A percentile compares a stretch with the other conserved stretches of the same genome.
Evolutionary conservation across 2,329 filamentous ascomycete species (phyloP).

Genomic region (Monosporascus sp.): DNA sequence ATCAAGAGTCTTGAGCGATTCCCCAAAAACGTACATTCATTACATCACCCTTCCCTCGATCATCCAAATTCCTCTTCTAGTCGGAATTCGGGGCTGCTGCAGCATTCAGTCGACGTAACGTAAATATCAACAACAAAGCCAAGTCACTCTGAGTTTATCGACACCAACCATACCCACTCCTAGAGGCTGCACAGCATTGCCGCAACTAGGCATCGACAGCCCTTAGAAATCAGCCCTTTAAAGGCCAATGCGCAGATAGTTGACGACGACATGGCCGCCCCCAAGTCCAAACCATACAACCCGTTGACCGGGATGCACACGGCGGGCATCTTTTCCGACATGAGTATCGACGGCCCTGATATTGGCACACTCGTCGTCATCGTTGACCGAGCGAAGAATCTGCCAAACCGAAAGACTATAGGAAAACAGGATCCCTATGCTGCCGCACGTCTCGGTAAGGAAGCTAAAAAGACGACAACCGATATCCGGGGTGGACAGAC

Average conservation of each 20-base stretch:
- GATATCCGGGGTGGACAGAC: constrained; percentile 94
- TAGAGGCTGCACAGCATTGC: background rate
- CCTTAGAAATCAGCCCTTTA: background rate
- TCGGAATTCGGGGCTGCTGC: background rate
- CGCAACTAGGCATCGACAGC: background rate
- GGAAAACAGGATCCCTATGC: constrained; percentile 98
- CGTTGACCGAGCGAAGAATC: constrained; percentile 91
- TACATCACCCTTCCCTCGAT: background rate
- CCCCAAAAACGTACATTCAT: background rate
- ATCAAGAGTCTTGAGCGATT: background rate
- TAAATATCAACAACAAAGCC: background rate
- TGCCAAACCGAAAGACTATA: constrained; percentile 94
- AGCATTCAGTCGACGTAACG: background rate
- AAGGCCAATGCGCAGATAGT: constrained; percentile 8
- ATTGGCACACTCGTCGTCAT: constrained; percentile 92
- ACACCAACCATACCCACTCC: background rate
- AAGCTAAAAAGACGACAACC: constrained; percentile 94
- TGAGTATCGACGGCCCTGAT: constrained; percentile 84
- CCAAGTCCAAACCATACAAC: constrained; percentile 46
- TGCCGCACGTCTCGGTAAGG: constrained; percentile 87
- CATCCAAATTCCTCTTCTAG: background rate
- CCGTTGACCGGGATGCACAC: constrained; percentile 66
- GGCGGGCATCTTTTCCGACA: constrained; percentile 89
- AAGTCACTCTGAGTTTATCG: background rate
- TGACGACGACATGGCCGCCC: constrained; percentile 37